Conservation (phyloP, 352 stramenopile genomes). For the Phytopythium litorale region DNA sequence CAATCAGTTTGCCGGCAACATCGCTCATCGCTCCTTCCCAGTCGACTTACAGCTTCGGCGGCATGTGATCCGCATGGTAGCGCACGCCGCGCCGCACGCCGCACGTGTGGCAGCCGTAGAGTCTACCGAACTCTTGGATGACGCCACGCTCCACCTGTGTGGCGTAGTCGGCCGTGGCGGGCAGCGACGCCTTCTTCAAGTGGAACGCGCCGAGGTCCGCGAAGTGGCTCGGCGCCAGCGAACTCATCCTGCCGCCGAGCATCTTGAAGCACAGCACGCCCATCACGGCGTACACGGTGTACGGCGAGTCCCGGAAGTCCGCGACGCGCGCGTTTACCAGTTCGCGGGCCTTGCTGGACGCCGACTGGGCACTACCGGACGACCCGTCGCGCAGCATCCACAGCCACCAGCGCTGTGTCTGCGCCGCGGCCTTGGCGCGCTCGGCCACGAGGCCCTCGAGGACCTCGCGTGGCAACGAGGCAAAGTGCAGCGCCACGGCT, state of each 20-base stretch:
- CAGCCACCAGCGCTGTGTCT: conserved; percentile 20
- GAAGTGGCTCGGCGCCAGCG: conserved; percentile 74
- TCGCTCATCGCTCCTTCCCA: neutral
- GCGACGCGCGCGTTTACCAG: conserved; percentile 32
- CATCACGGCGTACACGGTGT: conserved; percentile 69
- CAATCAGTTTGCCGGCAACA: neutral
- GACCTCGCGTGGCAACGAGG: conserved; percentile 40
- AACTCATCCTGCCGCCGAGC: conserved; percentile 62
- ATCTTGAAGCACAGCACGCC: conserved; percentile 72
- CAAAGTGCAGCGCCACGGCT: conserved; percentile 38
- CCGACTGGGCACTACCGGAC: neutral
- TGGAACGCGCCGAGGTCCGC: conserved; percentile 77
- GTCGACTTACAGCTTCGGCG: conserved; percentile 65
- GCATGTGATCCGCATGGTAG: conserved; percentile 85
- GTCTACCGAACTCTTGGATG: conserved; percentile 75
- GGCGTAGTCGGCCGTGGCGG: conserved; percentile 71
- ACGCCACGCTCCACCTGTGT: conserved; percentile 53
- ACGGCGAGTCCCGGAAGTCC: conserved; percentile 40
- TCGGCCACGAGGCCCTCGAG: conserved; percentile 24
- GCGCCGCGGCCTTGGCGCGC: conserved; percentile 12
- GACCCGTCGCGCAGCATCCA: neutral
- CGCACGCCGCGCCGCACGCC: conserved; percentile 55
- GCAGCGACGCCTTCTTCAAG: conserved; percentile 66
- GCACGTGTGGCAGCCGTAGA: conserved; percentile 84
- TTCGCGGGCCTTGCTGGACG: conserved; percentile 5